Conservation (phyloP, 208 protist species). For the Leishmania arabica region DNA sequence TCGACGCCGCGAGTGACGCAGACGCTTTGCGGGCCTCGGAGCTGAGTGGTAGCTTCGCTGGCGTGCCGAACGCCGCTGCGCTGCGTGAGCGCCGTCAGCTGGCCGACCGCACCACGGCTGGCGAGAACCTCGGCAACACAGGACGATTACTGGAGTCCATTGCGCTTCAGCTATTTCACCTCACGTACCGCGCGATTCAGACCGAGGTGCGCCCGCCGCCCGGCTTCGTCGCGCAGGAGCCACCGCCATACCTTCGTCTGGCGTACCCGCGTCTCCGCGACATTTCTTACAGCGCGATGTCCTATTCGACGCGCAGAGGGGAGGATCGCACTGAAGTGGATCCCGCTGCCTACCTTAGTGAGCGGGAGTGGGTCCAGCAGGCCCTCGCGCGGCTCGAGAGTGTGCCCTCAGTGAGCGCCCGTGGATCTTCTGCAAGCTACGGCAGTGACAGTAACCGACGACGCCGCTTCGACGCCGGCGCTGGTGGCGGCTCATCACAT, state of each 20-base stretch:
- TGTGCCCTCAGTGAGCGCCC: neutral
- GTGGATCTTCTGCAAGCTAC: neutral
- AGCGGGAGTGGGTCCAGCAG: constrained; percentile 30
- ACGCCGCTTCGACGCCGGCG: neutral
- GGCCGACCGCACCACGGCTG: constrained; percentile 40
- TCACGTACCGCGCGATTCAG: constrained; percentile 47
- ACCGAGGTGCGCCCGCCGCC: constrained; percentile 54
- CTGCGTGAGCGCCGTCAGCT: constrained; percentile 35
- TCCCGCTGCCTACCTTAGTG: constrained; percentile 1
- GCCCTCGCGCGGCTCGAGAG: constrained; percentile 31
- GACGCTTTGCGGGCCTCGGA: constrained; percentile 57
- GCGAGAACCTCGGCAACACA: constrained; percentile 39
- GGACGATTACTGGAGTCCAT: constrained; percentile 48
- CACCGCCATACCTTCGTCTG: constrained; percentile 56
- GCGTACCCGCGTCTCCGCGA: constrained; percentile 76
- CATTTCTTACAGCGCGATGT: neutral
- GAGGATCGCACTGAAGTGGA: neutral
- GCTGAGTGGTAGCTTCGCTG: constrained; percentile 15
- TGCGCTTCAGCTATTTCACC: constrained; percentile 48
- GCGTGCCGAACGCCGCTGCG: constrained; percentile 12
- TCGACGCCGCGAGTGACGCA: constrained; percentile 45
- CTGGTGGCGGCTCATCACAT: neutral
- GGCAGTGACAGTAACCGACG: neutral
- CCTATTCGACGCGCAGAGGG: neutral
- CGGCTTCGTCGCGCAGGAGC: constrained; percentile 57